These are phyloP conservation scores for Laguncularia racemosa DNA, from an alignment of 345 rosid species.

Conservation along the genomic window DNA sequence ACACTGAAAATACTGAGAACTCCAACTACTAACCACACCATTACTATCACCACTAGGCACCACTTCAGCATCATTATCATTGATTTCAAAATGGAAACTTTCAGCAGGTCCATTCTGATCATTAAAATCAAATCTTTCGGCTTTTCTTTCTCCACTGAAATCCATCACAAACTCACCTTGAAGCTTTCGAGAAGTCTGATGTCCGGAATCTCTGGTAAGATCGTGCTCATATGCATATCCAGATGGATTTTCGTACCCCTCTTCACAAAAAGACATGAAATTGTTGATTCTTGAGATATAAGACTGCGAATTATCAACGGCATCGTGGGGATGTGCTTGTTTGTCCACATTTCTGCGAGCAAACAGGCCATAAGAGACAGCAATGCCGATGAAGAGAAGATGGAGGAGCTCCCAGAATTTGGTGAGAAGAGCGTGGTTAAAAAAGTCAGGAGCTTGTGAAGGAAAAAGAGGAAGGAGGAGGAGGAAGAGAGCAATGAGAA, in stretches of 20 bases:
- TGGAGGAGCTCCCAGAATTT: constrained; percentile 76
- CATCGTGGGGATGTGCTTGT: constrained; percentile 10
- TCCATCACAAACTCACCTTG: constrained; percentile 17
- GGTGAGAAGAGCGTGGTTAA: constrained; percentile 36
- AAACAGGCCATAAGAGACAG: constrained; percentile 81
- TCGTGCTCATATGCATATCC: no score
- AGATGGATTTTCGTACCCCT: constrained; percentile 30
- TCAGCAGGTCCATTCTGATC: constrained; percentile 2
- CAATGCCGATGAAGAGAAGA: constrained; percentile 67
- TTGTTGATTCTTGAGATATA: constrained; percentile 30
- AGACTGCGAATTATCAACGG: constrained; percentile 34
- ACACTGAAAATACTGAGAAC: constrained; percentile 43
- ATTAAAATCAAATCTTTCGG: constrained; percentile 18
- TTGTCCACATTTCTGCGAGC: constrained; percentile 45
- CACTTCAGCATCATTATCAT: no score
- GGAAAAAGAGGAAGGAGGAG: constrained; percentile 68
- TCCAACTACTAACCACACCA: constrained; percentile 44
- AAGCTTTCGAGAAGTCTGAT: no score
- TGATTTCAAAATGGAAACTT: no score
- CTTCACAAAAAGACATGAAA: constrained; percentile 55
- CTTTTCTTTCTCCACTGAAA: constrained; percentile 14
- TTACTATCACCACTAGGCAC: no score
- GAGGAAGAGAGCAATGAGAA: constrained; percentile 44
- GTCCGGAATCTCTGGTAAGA: no score
- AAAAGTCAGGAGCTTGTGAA: constrained; percentile 66